Evolutionary conservation across 2,329 filamentous ascomycete species (phyloP), one percentile per base, ranked within the genome.

Genomic region (Cercospora sp.): DNA sequence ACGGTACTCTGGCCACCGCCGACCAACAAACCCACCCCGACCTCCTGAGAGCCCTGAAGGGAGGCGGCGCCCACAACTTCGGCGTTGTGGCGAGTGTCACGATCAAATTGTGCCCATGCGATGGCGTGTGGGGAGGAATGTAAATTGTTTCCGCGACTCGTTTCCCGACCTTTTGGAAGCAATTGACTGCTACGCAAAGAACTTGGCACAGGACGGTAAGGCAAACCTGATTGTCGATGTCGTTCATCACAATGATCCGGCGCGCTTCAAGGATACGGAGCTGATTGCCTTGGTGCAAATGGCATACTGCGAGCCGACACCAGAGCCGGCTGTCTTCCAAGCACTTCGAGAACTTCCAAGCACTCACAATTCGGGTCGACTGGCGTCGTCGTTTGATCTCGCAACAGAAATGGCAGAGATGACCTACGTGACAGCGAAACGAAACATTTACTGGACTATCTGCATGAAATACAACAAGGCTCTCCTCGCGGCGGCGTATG

Each of bases 11-110:
- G 40, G 6, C 18, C n/a, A 70, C 75, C 16, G 65, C 61, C 64
- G 5, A 67, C 66, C 7, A 53, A 68, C 40, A 61, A 57, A 33
- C 62, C n/a, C 40, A 45, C 7, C 40, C 70, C n/a, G 74, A 76
- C 53, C 69, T 76, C 10, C 75, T 64, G 55, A 62, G 53, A 1
- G 74, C 71, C n/a, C 64, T 76, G 12, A 64, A 68, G 48, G 66
- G 64, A 4, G 40, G 40, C 40, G 73, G 74, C 26, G 48, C 64
- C n/a, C 72, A 72, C 57, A 76, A 76, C 63, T 74, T 75, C 53
- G 74, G 74, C 23, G 64, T 75, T 18, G 74, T 76, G 13, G 76
- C 74, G 4, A 63, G 70, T 3, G 72, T 75, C 58, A 69, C 70
- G 51, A 55, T 73, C 13, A 18, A 65, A 2, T 69, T 73, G 9